Evolutionary conservation across 495 filamentous ascomycete genomes (phyloP).

Genomic region (Penicillium turbatum): DNA sequence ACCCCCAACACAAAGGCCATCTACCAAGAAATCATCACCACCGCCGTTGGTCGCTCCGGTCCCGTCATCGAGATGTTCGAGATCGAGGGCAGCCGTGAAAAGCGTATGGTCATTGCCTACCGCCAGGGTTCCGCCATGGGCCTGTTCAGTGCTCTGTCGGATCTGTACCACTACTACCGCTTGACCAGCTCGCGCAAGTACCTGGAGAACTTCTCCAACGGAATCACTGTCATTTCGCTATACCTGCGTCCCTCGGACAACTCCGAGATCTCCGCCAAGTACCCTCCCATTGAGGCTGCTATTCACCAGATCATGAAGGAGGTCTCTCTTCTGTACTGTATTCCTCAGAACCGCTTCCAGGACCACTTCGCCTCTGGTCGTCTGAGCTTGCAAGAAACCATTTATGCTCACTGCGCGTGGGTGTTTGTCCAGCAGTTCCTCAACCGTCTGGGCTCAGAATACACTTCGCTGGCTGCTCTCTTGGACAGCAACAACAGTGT

Average conservation of each 20-base stretch:
- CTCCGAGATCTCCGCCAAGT: constrained; percentile 47
- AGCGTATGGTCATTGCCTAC: constrained; percentile 90
- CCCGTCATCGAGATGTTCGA: constrained; percentile 98
- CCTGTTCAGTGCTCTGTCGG: constrained; percentile 90
- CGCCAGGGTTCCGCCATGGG: constrained; percentile 88
- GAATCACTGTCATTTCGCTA: constrained; percentile 91
- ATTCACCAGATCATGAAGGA: constrained; percentile 99
- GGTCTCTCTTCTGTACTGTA: constrained; percentile 92
- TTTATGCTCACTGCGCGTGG: constrained; percentile 96
- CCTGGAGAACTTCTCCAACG: constrained; percentile 98
- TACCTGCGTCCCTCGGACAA: constrained; percentile 72
- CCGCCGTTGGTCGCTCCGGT: constrained; percentile 75
- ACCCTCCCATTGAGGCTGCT: constrained; percentile 81
- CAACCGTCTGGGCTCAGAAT: constrained; percentile 90
- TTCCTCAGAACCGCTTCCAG: constrained; percentile 95
- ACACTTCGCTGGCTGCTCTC: constrained; percentile 76
- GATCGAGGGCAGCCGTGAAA: constrained; percentile 84
- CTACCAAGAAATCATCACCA: constrained; percentile 86
- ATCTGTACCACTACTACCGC: constrained; percentile 98
- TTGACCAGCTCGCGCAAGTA: constrained; percentile 96
- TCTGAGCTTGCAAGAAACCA: constrained; percentile 91
- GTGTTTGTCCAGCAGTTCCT: constrained; percentile 97
- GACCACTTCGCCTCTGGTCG: constrained; percentile 79
- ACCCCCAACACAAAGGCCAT: constrained; percentile 92
- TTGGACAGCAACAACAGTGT: constrained; percentile 75